Percentiles rank a stretch among this genome's conserved stretches.
phyloP scores from a whole-genome alignment of 352 stramenopile genomes.

The Thraustochytrium aureum region DNA sequence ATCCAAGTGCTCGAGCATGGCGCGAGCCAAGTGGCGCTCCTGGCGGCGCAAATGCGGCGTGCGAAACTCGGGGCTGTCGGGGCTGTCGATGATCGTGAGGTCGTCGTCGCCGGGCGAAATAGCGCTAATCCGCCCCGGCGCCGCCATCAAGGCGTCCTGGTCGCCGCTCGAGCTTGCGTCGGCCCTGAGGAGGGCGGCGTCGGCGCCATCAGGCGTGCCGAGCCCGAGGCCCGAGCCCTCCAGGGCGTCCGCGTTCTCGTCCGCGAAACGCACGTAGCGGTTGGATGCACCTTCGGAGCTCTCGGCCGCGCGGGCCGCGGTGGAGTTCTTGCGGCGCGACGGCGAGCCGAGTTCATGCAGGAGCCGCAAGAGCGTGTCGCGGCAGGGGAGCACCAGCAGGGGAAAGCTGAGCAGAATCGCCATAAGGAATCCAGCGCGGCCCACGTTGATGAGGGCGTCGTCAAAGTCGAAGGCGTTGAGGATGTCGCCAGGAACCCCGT shows the following conservation, averaged over 20 bases:
- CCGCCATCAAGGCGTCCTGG: not conserved
- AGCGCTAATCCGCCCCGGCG: no score
- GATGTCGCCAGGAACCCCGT: slow-evolving; percentile 74
- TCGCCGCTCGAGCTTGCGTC: not conserved
- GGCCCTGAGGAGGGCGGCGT: not conserved
- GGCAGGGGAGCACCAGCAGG: slow-evolving; percentile 79
- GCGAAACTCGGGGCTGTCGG: slow-evolving; percentile 38
- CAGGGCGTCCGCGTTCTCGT: slow-evolving; percentile 57
- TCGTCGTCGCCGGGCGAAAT: no score
- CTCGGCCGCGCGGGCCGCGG: not conserved
- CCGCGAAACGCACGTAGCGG: not conserved
- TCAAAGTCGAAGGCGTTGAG: slow-evolving; percentile 76
- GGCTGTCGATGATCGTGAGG: slow-evolving; percentile 40
- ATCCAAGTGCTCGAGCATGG: not conserved
- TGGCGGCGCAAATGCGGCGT: slow-evolving; percentile 12
- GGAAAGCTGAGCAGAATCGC: slow-evolving; percentile 77
- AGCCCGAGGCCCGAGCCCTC: slow-evolving; percentile 4
- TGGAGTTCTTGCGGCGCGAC: slow-evolving; percentile 60
- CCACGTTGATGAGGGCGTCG: slow-evolving; percentile 75
- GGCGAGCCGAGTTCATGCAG: slow-evolving; percentile 60
- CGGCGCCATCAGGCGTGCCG: slow-evolving; percentile 3
- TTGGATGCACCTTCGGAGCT: slow-evolving; percentile 14
- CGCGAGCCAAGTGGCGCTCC: not conserved
- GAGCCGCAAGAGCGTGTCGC: slow-evolving; percentile 70
- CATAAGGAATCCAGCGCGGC: slow-evolving; percentile 69